Evolutionary conservation across 345 rosid genomes (phyloP).

Genomic region (Dimocarpus longan): DNA sequence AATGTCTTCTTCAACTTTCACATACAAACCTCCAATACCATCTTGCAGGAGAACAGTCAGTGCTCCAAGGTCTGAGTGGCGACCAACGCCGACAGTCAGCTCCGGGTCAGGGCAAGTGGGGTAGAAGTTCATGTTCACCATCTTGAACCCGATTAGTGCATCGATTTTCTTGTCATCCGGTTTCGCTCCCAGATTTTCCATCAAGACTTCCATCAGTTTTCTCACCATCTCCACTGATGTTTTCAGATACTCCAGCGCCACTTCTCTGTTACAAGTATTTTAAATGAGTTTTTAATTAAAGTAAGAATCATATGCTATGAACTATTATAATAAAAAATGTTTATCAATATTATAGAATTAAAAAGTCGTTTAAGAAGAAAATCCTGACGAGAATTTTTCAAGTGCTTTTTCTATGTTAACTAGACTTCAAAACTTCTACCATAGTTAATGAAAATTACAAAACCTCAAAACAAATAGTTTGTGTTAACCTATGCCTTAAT

Average conservation of each 20-base stretch:
- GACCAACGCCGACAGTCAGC: slow-evolving; percentile 58
- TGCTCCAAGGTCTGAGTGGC: slow-evolving; percentile 64
- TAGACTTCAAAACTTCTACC: too few species aligned
- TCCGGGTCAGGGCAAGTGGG: slow-evolving; percentile 65
- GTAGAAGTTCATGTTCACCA: slow-evolving; percentile 63
- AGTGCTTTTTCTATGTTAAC: too few species aligned
- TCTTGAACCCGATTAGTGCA: slow-evolving; percentile 40
- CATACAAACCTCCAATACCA: slow-evolving; percentile 63
- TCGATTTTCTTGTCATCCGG: slow-evolving; percentile 41
- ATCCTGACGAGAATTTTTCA: too few species aligned
- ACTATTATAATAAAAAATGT: too few species aligned
- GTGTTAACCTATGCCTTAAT: too few species aligned
- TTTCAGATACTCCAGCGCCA: slow-evolving; percentile 45
- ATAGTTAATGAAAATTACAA: too few species aligned
- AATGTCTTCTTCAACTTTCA: slow-evolving; percentile 37
- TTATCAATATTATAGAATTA: too few species aligned
- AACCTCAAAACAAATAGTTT: too few species aligned
- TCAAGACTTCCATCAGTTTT: slow-evolving; percentile 38
- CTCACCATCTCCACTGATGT: slow-evolving; percentile 46
- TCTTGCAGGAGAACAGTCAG: slow-evolving; percentile 60
- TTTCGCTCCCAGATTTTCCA: slow-evolving; percentile 45
- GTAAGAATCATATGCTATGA: too few species aligned
- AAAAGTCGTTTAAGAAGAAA: too few species aligned
- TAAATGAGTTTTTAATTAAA: too few species aligned
- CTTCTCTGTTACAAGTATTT: slow-evolving; percentile 35